Conservation (phyloP, 2,329 filamentous ascomycete genomes). For the Hirsutella minnesotensis region DNA sequence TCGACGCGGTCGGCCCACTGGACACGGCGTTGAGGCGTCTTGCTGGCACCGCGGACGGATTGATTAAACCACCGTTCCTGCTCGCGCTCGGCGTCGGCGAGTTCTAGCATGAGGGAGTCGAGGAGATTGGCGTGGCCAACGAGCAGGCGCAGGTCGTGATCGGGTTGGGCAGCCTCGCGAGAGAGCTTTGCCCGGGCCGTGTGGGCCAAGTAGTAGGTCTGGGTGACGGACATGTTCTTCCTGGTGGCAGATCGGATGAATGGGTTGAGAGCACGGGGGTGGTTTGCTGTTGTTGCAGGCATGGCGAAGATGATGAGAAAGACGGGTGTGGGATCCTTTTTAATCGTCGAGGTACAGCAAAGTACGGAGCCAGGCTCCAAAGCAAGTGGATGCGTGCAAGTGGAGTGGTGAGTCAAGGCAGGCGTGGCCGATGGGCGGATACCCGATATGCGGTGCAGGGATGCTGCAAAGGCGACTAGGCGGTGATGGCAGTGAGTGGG, state of each 20-base stretch:
- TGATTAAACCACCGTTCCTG: constrained; percentile 98
- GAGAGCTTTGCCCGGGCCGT: constrained; percentile 95
- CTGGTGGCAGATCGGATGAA: constrained; percentile 30
- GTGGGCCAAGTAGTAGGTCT: constrained; percentile 97
- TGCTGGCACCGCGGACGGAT: constrained; percentile 66
- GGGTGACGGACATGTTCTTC: constrained; percentile 93
- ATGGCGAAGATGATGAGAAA: constrained; percentile 12
- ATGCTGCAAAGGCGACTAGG: constrained; percentile 7
- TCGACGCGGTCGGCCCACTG: constrained; percentile 76
- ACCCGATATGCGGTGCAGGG: constrained; percentile 13
- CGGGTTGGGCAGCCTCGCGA: constrained; percentile 74
- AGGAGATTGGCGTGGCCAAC: constrained; percentile 98
- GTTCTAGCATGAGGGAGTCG: constrained; percentile 83
- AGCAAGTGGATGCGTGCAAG: neutral
- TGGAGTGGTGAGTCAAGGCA: constrained; percentile 11
- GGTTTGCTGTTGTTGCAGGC: constrained; percentile 13
- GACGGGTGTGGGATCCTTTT: neutral
- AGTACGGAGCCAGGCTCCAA: neutral
- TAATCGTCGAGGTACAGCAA: neutral
- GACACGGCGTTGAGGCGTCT: constrained; percentile 56
- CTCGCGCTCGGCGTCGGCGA: constrained; percentile 87
- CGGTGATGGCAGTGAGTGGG: constrained; percentile 16
- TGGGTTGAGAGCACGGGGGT: constrained; percentile 7
- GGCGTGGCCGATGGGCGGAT: constrained; percentile 10
- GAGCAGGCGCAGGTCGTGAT: constrained; percentile 89